Percentiles rank a stretch among this genome's conserved stretches.
Evolutionary conservation across 2,329 filamentous ascomycete species (phyloP).

Genomic region (Colletotrichum sublineola): DNA sequence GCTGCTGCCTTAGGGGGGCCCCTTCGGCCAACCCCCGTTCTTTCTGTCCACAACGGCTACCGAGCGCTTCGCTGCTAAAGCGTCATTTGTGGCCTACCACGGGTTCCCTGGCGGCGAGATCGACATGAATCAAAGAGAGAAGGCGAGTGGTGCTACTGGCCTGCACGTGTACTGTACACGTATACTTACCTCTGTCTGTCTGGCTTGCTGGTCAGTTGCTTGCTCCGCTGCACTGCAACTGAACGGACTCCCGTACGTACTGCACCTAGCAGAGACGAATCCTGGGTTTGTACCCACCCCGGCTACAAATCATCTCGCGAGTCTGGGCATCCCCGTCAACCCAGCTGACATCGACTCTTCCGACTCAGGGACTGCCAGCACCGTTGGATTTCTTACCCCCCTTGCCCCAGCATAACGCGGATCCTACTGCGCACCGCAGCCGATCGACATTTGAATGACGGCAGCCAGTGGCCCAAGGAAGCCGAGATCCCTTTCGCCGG

Average conservation of each 20-base stretch:
- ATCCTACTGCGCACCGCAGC: conserved; percentile 31
- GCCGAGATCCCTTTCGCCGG: conserved; percentile 10
- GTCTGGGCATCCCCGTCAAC: conserved; percentile 12
- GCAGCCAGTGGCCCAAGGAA: not conserved
- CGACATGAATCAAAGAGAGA: conserved; percentile 10
- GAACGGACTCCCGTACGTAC: conserved; percentile 7
- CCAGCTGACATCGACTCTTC: conserved; percentile 10
- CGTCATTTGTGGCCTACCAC: conserved; percentile 15
- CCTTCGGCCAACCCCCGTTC: conserved; percentile 4
- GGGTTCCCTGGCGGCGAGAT: conserved; percentile 1
- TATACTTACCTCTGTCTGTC: not conserved
- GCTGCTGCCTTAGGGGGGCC: not conserved
- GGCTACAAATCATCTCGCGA: conserved; percentile 22
- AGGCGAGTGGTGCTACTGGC: not conserved
- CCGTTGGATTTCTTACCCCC: conserved; percentile 22
- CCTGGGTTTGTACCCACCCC: conserved; percentile 9
- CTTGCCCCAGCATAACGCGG: conserved; percentile 34
- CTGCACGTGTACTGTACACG: no score
- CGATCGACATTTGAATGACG: conserved; percentile 38
- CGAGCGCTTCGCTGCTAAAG: conserved; percentile 10
- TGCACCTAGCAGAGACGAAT: not conserved
- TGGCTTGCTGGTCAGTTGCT: conserved; percentile 12
- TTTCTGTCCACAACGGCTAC: conserved; percentile 12
- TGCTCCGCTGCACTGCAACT: not conserved
- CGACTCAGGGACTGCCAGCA: conserved; percentile 28